phyloP scores from a whole-genome alignment of 345 rosid genomes.

The Arabidopsis thaliana region TAIR10.1 NC_003070.9:30141501-30142000 shows the following conservation, averaged over 20 bases:
- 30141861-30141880: not conserved
- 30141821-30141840: not conserved
- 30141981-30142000: constrained; percentile 55
- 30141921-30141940: constrained; percentile 68
- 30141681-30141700: constrained; percentile 56
- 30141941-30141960: constrained; percentile 56
- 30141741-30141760: not conserved
- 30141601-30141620: constrained; percentile 60
- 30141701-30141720: not conserved
- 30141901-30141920: constrained; percentile 80
- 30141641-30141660: constrained; percentile 67
- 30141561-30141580: constrained; percentile 58
- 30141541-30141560: constrained; percentile 64
- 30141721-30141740: not conserved
- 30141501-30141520: constrained; percentile 48
- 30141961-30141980: constrained; percentile 67
- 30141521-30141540: constrained; percentile 63
- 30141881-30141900: constrained; percentile 1
- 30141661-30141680: constrained; percentile 67
- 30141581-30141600: constrained; percentile 65
- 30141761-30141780: constrained; percentile 1
- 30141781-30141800: too few species aligned
- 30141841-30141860: not conserved
- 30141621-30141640: constrained; percentile 66
- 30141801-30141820: not conserved